These are phyloP conservation scores for Eutypa lata DNA, from an alignment of 2,329 filamentous ascomycete genomes.

Conservation along the genomic window DNA sequence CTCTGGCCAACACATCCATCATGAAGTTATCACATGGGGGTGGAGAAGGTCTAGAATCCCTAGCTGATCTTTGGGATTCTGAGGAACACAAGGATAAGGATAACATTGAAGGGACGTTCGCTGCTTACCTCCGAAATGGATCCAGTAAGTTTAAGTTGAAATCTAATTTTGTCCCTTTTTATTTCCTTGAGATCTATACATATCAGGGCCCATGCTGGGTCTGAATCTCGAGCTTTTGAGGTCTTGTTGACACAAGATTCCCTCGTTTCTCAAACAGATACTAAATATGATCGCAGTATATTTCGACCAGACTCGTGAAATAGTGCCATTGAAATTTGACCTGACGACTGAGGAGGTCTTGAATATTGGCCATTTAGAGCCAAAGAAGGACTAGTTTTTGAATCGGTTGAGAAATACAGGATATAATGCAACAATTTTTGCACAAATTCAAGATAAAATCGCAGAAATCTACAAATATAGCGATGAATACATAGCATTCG, in stretches of 20 bases:
- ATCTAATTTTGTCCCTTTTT: slow-evolving; percentile 2
- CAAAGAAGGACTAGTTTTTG: background rate
- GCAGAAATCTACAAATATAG: too few species aligned
- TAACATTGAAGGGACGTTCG: slow-evolving; percentile 26
- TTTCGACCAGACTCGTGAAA: slow-evolving; percentile 23
- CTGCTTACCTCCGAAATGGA: slow-evolving; percentile 26
- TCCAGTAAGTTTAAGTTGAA: slow-evolving; percentile 9
- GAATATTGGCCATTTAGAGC: slow-evolving; percentile 19
- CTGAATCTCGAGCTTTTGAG: too few species aligned
- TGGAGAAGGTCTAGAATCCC: slow-evolving; percentile 21
- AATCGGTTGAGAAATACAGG: too few species aligned
- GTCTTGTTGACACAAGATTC: background rate
- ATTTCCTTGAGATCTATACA: background rate
- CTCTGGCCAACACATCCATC: slow-evolving; percentile 28
- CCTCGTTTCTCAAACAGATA: background rate
- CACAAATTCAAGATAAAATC: too few species aligned
- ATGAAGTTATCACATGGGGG: slow-evolving; percentile 33
- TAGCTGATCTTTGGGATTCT: slow-evolving; percentile 31
- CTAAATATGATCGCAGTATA: slow-evolving; percentile 6
- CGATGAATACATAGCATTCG: too few species aligned
- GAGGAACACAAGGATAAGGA: slow-evolving; percentile 28
- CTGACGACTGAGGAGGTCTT: slow-evolving; percentile 22
- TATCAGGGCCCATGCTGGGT: too few species aligned
- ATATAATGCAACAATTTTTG: too few species aligned
- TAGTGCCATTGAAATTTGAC: slow-evolving; percentile 18